Conservation (phyloP, 768 basidiomycete species). For the Collybia sp. region DNA sequence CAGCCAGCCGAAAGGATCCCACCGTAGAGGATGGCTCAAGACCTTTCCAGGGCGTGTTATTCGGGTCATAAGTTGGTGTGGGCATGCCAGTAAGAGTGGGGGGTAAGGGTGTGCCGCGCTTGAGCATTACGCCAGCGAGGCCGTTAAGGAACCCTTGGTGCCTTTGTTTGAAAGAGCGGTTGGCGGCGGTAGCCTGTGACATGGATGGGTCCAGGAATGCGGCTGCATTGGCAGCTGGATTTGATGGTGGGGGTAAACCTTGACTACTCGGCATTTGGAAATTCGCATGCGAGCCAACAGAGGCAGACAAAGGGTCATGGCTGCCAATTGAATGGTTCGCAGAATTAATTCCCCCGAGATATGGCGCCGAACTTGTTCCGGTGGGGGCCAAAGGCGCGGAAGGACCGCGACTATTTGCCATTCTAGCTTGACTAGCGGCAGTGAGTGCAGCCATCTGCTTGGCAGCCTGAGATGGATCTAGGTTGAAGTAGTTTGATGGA, state of each 20-base stretch:
- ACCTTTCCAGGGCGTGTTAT: conserved; percentile 56
- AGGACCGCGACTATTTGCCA: conserved; percentile 41
- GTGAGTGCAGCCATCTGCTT: conserved; percentile 82
- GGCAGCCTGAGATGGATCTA: conserved; percentile 63
- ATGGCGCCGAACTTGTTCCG: conserved; percentile 67
- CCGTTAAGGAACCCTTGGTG: conserved; percentile 55
- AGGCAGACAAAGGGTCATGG: conserved; percentile 36
- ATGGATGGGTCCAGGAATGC: conserved; percentile 44
- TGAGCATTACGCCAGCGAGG: conserved; percentile 56
- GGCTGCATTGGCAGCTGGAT: conserved; percentile 23
- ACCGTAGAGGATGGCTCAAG: conserved; percentile 59
- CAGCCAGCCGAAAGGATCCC: conserved; percentile 65
- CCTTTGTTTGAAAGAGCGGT: conserved; percentile 45
- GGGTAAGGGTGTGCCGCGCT: conserved; percentile 62
- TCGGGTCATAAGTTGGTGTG: conserved; percentile 57
- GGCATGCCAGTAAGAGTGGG: conserved; percentile 65
- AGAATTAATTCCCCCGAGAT: conserved; percentile 57
- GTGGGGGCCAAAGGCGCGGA: conserved; percentile 27
- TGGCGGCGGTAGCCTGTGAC: conserved; percentile 28
- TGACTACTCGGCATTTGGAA: conserved; percentile 43
- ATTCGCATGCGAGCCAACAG: conserved; percentile 32
- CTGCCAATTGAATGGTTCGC: conserved; percentile 35
- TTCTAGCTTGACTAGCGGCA: conserved; percentile 57
- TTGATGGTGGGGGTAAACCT: conserved; percentile 28
- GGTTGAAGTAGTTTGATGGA: conserved; percentile 36